Conservation (phyloP, 441 rosid species). For the Gossypium laxum region DNA sequence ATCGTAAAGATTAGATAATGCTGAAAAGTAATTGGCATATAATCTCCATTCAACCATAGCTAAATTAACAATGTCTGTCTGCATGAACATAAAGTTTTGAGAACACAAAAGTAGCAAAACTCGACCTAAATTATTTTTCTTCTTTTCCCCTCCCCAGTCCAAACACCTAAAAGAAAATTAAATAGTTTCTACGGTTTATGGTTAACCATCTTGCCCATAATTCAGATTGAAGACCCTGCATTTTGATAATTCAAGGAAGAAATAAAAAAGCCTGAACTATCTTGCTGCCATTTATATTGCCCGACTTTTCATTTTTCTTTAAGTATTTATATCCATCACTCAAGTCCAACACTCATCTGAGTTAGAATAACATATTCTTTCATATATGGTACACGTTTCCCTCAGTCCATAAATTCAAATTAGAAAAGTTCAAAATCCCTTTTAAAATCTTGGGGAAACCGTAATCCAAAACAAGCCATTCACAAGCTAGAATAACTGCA, state of each 20-base stretch:
- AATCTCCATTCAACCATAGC: neutral
- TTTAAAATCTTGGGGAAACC: neutral
- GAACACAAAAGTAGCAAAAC: neutral
- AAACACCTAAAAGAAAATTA: neutral
- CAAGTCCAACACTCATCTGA: neutral
- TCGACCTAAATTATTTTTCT: neutral
- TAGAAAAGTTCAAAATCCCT: conserved; percentile 5
- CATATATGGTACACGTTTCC: neutral
- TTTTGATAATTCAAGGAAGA: neutral
- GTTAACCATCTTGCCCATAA: neutral
- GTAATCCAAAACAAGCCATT: neutral
- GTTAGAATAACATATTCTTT: neutral
- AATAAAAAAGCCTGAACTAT: neutral
- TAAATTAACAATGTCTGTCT: neutral
- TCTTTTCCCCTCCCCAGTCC: neutral
- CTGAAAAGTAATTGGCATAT: neutral
- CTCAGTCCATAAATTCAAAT: neutral
- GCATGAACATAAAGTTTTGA: neutral
- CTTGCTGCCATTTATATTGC: neutral
- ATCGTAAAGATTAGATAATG: neutral
- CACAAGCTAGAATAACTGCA: neutral
- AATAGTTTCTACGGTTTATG: neutral
- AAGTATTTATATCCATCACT: neutral
- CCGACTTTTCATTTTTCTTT: neutral
- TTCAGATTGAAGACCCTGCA: neutral